These are phyloP conservation scores for Podaxis sp. DNA, from an alignment of 768 basidiomycete species.

Conservation along the genomic window DNA sequence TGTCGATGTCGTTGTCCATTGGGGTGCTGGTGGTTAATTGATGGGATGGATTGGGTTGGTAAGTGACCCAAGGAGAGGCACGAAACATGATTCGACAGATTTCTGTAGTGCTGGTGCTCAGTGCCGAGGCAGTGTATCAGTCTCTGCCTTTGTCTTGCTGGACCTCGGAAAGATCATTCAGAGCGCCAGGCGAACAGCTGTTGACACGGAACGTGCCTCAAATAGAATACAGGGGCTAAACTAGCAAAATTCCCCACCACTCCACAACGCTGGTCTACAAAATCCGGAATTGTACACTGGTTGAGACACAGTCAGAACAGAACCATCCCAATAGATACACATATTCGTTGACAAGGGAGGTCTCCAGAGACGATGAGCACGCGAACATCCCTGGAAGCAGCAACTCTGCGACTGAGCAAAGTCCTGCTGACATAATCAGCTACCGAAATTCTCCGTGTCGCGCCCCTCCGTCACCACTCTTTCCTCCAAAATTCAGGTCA, in stretches of 20 bases:
- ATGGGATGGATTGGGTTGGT: conserved; percentile 38
- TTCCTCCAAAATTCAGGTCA: conserved; percentile 34
- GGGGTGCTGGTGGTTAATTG: conserved; percentile 23
- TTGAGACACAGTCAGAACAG: not conserved
- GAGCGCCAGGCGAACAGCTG: conserved; percentile 1
- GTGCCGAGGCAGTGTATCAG: no score
- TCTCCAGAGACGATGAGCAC: not conserved
- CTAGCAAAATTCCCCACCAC: not conserved
- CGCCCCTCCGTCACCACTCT: conserved; percentile 21
- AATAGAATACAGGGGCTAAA: conserved; percentile 9
- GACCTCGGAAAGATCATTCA: not conserved
- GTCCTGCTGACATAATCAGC: conserved; percentile 35
- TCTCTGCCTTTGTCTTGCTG: not conserved
- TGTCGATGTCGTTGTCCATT: conserved; percentile 51
- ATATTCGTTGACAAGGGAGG: no score
- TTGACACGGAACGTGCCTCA: conserved; percentile 12
- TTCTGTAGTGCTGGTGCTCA: not conserved
- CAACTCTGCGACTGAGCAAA: not conserved
- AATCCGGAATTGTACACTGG: not conserved
- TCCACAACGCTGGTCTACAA: not conserved
- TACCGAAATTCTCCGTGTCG: conserved; percentile 45
- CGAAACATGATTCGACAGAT: conserved; percentile 41
- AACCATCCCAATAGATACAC: not conserved
- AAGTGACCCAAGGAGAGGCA: conserved; percentile 61
- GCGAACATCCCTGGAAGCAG: not conserved